These are phyloP conservation scores for Pyrenopolyporus hunteri DNA, from an alignment of 495 filamentous ascomycete genomes.

Conservation along the genomic window DNA sequence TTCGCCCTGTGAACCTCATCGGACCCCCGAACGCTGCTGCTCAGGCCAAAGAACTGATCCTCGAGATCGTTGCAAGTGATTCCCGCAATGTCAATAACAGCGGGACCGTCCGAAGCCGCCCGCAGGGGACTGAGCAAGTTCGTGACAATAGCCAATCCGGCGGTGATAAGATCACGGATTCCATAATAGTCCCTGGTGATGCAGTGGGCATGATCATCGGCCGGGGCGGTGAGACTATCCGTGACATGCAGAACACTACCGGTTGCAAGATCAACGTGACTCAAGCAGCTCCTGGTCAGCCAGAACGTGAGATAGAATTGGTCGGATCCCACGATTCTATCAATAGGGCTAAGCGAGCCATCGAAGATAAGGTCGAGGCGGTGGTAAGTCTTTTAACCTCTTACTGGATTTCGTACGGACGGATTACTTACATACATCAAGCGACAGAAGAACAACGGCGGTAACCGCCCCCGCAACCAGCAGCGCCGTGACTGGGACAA, in stretches of 20 bases:
- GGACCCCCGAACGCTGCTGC: constrained; percentile 69
- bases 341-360: constrained; percentile 72
- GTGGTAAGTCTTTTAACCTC: constrained; percentile 62
- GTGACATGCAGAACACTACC: constrained; percentile 80
- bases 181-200: constrained; percentile 80
- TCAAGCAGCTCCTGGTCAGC: constrained; percentile 68
- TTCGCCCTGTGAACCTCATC: constrained; percentile 84
- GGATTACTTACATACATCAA: constrained; percentile 43
- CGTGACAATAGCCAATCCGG: constrained; percentile 49
- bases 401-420: background rate
- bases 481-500: constrained; percentile 53
- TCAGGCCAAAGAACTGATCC: constrained; percentile 76
- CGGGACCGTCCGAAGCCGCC: constrained; percentile 39
- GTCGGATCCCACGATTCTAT: constrained; percentile 76
- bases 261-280: constrained; percentile 91
- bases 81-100: constrained; percentile 59
- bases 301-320: constrained; percentile 79
- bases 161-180: constrained; percentile 73
- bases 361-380: constrained; percentile 86
- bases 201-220: constrained; percentile 92
- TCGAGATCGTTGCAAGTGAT: constrained; percentile 88
- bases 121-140: constrained; percentile 35
- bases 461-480: constrained; percentile 48
- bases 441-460: constrained; percentile 60
- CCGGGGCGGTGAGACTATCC: constrained; percentile 85